Base-by-base conservation (phyloP, 2,329 filamentous ascomycete species). In the Neonectria neomacrospora region DNA sequence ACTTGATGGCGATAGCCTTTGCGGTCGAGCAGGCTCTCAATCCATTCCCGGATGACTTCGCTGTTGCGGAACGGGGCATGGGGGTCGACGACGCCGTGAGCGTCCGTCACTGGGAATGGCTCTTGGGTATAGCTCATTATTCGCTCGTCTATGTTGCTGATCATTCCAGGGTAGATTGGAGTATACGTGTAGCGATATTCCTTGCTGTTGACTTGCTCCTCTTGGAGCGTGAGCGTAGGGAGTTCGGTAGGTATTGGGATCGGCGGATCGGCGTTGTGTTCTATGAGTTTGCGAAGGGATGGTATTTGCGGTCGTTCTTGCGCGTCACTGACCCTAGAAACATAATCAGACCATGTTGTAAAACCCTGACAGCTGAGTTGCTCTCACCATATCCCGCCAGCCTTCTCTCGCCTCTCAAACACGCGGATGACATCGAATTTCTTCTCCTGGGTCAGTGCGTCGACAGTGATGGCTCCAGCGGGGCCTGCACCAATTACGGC, bases 401-500 rank as follows among this genome's bases (percentile, higher is more conserved):
- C 51, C 4, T 41, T 28, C 16, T 63, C 11, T 39, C 60, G 39
- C 5, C 66, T 64, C 11, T 68, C 67, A 44, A 68, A 68, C 1
- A 68, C 64, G 0, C 60, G 60, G 34, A 69, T 59, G 1, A 23
- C 57, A 8, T 69, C 67, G 34, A 69, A 67, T 0, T 18, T 45
- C 22, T 32, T 28, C 57, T 69, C 67, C 8, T 67, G 67, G 18
- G 56, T 60, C 2, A 68, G 47, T 2, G 67, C 67, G 20, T 68
- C 67, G n/a, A 64, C 54, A 14, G 50, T 41, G 20, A 68, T 69
- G 12, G 66, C 66, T 7, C 67, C 64, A 16, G 67, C 60, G 9
- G 66, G 67, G 0, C 66, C 66, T 12, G 66, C 64, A 2, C 67
- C 66, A 42, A 68, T 45, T 30, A 69, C 67, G 42, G 67, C 64